Evolutionary conservation across 345 rosid genomes (phyloP).

Genomic region (Populus euphratica): DNA sequence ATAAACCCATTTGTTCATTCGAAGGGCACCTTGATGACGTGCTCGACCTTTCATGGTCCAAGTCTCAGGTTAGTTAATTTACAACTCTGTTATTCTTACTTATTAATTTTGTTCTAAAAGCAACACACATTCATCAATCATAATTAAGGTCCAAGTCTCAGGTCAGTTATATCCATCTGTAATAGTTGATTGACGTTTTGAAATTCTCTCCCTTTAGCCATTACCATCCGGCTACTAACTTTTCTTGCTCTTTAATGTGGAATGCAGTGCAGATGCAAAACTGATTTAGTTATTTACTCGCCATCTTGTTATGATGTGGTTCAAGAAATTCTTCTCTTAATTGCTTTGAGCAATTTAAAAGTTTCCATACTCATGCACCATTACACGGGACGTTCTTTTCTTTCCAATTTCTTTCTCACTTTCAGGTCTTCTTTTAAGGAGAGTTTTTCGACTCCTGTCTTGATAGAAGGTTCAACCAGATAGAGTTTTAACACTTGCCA

Average conservation of each 20-base stretch:
- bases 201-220: neutral
- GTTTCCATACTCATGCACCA: neutral
- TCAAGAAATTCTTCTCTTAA: neutral
- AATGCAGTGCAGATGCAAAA: neutral
- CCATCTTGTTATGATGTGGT: neutral
- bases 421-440: neutral
- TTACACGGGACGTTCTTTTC: neutral
- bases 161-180: no score
- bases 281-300: neutral
- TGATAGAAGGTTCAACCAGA: neutral
- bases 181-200: neutral
- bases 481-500: neutral
- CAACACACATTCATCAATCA: neutral
- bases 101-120: neutral
- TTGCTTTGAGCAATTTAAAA: neutral
- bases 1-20: constrained; percentile 87
- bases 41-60: constrained; percentile 98
- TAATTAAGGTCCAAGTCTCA: neutral
- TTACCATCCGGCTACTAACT: neutral
- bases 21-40: constrained; percentile 79
- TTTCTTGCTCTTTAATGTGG: neutral
- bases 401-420: neutral
- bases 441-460: neutral
- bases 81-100: neutral
- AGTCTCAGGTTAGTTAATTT: constrained; percentile 68